Conservation (phyloP, 176 grass and related monocot genomes). For the Pharus latifolius region DNA sequence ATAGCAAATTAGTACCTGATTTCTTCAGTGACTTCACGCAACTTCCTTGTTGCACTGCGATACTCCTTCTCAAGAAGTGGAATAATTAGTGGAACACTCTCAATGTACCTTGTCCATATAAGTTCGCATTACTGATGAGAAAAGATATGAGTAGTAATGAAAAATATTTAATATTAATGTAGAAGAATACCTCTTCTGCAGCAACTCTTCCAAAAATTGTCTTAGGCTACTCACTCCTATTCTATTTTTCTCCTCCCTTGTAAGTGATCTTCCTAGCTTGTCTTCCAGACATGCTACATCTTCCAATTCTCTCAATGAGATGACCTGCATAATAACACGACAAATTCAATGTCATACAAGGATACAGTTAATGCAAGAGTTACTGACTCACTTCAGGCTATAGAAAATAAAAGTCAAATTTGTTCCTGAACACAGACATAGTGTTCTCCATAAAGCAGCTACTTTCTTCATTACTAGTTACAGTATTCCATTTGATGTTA, state of each 20-base stretch:
- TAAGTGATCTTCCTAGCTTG: conserved; percentile 73
- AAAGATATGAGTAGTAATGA: not conserved
- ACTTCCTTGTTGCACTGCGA: conserved; percentile 46
- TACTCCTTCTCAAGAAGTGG: conserved; percentile 86
- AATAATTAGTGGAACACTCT: conserved; percentile 77
- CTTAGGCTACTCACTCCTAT: conserved; percentile 75
- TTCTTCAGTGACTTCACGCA: conserved; percentile 66
- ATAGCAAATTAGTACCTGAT: conserved; percentile 34
- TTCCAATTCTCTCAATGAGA: conserved; percentile 68
- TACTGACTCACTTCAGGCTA: not conserved
- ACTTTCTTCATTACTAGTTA: not conserved
- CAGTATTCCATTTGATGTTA: not conserved
- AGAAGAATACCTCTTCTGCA: conserved; percentile 72
- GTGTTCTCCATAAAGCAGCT: conserved; percentile 1
- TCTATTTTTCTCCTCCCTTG: conserved; percentile 61
- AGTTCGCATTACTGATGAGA: conserved; percentile 9
- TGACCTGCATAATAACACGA: conserved; percentile 39
- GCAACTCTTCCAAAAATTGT: conserved; percentile 80
- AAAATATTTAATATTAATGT: not conserved
- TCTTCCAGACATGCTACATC: conserved; percentile 71
- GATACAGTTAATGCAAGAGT: not conserved
- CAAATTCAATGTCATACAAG: not conserved
- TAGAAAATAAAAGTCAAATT: not conserved
- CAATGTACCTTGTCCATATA: conserved; percentile 55
- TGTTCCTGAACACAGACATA: not conserved